Conservation (phyloP, 176 grass and related monocot genomes). For the Tuctoria greenei region DNA sequence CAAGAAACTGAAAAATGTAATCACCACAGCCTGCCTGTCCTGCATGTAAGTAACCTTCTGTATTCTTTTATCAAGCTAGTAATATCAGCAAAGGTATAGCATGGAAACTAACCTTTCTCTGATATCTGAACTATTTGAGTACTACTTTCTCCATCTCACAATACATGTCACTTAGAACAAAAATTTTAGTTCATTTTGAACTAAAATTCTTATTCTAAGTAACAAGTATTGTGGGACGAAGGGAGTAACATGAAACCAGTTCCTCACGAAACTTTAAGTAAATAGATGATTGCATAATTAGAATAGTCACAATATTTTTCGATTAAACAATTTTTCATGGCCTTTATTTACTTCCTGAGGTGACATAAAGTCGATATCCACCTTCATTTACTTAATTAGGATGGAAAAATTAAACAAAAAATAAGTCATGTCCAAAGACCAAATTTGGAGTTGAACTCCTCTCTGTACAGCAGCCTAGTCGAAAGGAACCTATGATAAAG, state of each 20-base stretch:
- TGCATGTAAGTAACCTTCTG: conserved; percentile 8
- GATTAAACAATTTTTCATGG: not conserved
- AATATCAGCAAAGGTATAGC: not conserved
- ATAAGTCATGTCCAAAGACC: conserved; percentile 7
- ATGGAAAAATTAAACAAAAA: conserved; percentile 8
- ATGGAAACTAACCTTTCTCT: not conserved
- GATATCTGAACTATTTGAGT: not conserved
- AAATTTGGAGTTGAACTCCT: conserved; percentile 34
- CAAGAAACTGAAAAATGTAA: conserved; percentile 23
- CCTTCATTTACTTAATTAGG: conserved; percentile 34
- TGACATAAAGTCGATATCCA: conserved; percentile 34
- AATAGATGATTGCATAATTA: not conserved
- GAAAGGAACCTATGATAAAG: conserved; percentile 1
- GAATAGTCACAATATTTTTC: not conserved
- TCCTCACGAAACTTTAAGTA: not conserved
- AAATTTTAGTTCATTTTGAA: too few relatives aligned
- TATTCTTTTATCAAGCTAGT: not conserved
- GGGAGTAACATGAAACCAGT: too few relatives aligned
- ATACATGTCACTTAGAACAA: too few relatives aligned
- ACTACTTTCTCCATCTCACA: too few relatives aligned
- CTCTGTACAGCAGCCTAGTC: conserved; percentile 32
- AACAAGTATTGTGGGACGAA: too few relatives aligned
- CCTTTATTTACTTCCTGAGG: not conserved
- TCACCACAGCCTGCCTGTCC: not conserved
- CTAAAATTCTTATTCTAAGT: too few relatives aligned